Evolutionary conservation across 805 yeast genomes (phyloP).

Genomic region (Lipomyces yamadae): DNA sequence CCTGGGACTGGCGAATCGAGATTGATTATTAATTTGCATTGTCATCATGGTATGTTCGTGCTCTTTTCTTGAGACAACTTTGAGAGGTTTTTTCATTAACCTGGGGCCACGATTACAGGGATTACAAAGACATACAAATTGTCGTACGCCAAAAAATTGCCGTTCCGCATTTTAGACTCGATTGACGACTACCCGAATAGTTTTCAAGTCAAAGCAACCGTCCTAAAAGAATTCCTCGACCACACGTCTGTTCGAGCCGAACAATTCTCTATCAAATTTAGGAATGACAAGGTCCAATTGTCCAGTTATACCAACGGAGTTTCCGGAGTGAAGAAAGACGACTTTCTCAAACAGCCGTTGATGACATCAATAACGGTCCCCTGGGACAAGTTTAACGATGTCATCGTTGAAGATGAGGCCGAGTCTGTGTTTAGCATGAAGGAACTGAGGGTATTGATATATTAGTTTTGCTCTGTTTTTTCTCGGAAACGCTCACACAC

Average conservation of each 20-base stretch:
- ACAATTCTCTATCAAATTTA: slow-evolving; percentile 27
- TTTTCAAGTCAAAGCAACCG: slow-evolving; percentile 20
- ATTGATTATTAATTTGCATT: slow-evolving; percentile 21
- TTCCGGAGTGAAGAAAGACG: slow-evolving; percentile 3
- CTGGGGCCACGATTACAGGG: slow-evolving; percentile 12
- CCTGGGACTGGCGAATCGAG: slow-evolving; percentile 16
- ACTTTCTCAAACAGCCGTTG: slow-evolving; percentile 33
- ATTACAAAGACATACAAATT: slow-evolving; percentile 28
- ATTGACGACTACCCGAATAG: slow-evolving; percentile 26
- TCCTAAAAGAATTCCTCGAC: slow-evolving; percentile 29
- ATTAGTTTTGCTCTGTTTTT: not conserved
- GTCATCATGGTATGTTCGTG: slow-evolving; percentile 22
- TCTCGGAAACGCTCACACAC: not conserved
- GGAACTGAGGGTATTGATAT: slow-evolving; percentile 23
- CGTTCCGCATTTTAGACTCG: slow-evolving; percentile 28
- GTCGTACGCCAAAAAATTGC: slow-evolving; percentile 24
- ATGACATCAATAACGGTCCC: slow-evolving; percentile 29
- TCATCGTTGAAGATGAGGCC: slow-evolving; percentile 13
- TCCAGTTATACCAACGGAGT: slow-evolving; percentile 32
- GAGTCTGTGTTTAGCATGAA: slow-evolving; percentile 24
- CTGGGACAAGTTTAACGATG: slow-evolving; percentile 21
- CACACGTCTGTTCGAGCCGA: slow-evolving; percentile 35
- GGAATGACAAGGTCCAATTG: slow-evolving; percentile 14
- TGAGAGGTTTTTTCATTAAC: not conserved
- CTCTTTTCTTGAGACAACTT: not conserved